These are phyloP conservation scores for Podospora fimiseda DNA, from an alignment of 495 filamentous ascomycete genomes.

Conservation along the genomic window DNA sequence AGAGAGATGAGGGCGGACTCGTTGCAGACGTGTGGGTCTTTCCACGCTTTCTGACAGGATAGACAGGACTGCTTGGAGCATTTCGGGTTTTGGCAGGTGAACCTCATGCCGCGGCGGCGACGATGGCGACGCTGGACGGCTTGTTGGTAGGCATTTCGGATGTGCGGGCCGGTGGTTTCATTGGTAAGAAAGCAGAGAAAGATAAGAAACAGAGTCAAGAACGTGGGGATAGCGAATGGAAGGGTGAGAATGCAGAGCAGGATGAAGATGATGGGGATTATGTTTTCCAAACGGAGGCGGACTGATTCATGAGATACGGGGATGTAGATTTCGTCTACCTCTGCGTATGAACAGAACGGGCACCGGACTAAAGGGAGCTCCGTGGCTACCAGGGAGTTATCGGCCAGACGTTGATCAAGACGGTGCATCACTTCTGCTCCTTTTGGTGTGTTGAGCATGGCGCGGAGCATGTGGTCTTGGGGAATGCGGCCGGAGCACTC, in stretches of 20 bases:
- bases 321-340: constrained; percentile 73
- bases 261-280: constrained; percentile 41
- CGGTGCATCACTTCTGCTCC: constrained; percentile 63
- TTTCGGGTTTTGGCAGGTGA: constrained; percentile 60
- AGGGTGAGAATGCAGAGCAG: constrained; percentile 37
- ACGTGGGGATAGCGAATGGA: constrained; percentile 46
- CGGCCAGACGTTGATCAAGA: constrained; percentile 69
- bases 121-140: constrained; percentile 56
- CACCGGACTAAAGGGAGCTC: constrained; percentile 73
- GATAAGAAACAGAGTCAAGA: constrained; percentile 27
- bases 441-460: constrained; percentile 58
- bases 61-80: constrained; percentile 72
- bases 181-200: constrained; percentile 33
- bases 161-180: constrained; percentile 27
- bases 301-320: constrained; percentile 39
- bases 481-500: constrained; percentile 73
- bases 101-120: constrained; percentile 61
- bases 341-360: constrained; percentile 86
- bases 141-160: constrained; percentile 38
- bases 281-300: constrained; percentile 42
- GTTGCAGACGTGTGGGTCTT: constrained; percentile 69
- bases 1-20: constrained; percentile 79
- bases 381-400: constrained; percentile 63
- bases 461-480: constrained; percentile 58
- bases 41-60: constrained; percentile 59